Conservation (phyloP, 73 alveolate species). For the Urostyla sp. region DNA sequence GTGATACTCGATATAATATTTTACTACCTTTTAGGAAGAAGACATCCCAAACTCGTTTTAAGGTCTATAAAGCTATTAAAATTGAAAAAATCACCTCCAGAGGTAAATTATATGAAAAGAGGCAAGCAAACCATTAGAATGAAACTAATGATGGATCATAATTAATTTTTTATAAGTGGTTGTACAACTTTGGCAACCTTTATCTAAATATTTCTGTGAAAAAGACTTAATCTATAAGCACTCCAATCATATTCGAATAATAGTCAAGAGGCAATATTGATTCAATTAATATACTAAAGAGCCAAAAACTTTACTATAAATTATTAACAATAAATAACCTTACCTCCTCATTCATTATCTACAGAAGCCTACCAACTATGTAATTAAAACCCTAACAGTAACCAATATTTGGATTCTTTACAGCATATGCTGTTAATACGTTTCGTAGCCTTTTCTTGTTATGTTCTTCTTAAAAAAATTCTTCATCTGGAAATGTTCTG, state of each 20-base stretch:
- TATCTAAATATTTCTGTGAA: constrained; percentile 53
- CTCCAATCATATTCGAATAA: constrained; percentile 82
- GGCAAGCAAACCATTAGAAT: constrained; percentile 82
- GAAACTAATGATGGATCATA: constrained; percentile 70
- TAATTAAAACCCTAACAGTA: constrained; percentile 86
- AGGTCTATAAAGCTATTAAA: constrained; percentile 4
- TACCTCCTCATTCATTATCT: constrained; percentile 69
- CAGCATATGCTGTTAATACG: constrained; percentile 28
- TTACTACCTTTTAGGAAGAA: constrained; percentile 58
- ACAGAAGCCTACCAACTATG: constrained; percentile 67
- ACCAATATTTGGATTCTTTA: constrained; percentile 33
- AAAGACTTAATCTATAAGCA: constrained; percentile 68
- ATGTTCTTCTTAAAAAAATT: background rate
- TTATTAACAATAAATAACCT: background rate
- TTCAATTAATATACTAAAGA: constrained; percentile 70
- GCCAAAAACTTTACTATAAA: constrained; percentile 81
- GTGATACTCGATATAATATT: constrained; percentile 17
- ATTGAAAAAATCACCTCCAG: constrained; percentile 11
- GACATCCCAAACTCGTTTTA: constrained; percentile 54
- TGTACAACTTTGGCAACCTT: constrained; percentile 43
- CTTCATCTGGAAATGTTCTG: constrained; percentile 39
- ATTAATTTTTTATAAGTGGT: constrained; percentile 59
- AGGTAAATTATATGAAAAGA: constrained; percentile 68
- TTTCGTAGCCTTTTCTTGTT: background rate
- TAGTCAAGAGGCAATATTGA: constrained; percentile 78